Evolutionary conservation across 805 yeast species (phyloP), one percentile per base, ranked within the genome.

Genomic region (Saturnispora silvae): DNA sequence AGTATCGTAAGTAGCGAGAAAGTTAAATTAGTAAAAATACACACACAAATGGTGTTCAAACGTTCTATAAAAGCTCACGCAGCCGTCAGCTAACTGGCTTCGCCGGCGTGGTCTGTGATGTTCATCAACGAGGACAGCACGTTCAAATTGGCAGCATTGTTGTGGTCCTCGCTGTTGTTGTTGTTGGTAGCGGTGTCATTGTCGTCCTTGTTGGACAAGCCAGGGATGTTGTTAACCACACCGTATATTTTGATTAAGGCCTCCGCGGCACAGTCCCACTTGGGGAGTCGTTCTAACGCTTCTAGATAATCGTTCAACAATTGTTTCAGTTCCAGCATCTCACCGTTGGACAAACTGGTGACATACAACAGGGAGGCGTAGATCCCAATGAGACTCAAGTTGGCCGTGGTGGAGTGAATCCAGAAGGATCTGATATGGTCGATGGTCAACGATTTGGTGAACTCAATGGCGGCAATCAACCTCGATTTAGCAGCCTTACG

Each of bases 361-460:
- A 79, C 77, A 48, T 70, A 82, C 38, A 87, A 59, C 10, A 87
- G 63, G 0, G 94, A 78, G 0, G 95, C 95, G 65, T 87, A 87
- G 0, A 89, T 74, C 2, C 95, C 96, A 28, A 86, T 83, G 26
- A 83, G 59, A 5, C 94, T 75, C 45, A 87, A 74, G 50, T 83
- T 84, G 11, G 81, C 68, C 0, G 92, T 68, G 0, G 95, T 72
- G 2, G 86, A 74, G 2, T 86, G 73, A 57, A 83, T 92, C 96
- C 96, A 87, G 55, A 85, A 86, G 9, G 94, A 75, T 52, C 78
- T 87, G 33, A 84, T 67, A 51, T 85, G 94, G 47, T 85, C 95
- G 8, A 81, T 78, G 47, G 77, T 78, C 54, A 87, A 65, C 42
- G 75, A 79, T 34, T 78, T 63, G 8, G 83, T 77, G 55, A 84